A percentile compares a stretch with the other conserved stretches of the same genome.
phyloP scores from a whole-genome alignment of 2,329 filamentous ascomycete genomes.

The Verticillium longisporum region DNA sequence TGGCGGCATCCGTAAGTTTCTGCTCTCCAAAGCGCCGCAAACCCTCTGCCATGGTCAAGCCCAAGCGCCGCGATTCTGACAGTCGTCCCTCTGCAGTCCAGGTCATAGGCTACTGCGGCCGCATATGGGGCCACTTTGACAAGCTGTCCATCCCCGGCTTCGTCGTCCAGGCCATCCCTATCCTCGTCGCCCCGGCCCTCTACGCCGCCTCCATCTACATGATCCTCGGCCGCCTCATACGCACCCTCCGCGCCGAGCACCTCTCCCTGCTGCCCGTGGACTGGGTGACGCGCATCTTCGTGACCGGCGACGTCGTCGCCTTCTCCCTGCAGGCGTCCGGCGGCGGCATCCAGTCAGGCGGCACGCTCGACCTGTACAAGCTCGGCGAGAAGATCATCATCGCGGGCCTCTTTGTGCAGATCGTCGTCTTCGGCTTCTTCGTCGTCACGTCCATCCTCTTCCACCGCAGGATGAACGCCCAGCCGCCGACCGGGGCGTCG shows the following conservation, averaged over 20 bases:
- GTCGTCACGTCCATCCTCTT: slow-evolving; percentile 39
- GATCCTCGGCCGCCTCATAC: slow-evolving; percentile 23
- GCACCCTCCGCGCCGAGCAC: slow-evolving; percentile 14
- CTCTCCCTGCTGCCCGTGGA: slow-evolving; percentile 11
- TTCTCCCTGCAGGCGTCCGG: slow-evolving; percentile 34
- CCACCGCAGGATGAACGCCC: slow-evolving; percentile 27
- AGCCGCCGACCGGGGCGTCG: slow-evolving; percentile 6
- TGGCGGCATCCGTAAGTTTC: slow-evolving; percentile 9
- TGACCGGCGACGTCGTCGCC: slow-evolving; percentile 36
- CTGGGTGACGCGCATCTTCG: slow-evolving; percentile 39
- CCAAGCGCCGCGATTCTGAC: neutral
- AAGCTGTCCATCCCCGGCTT: slow-evolving; percentile 9
- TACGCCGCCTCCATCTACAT: slow-evolving; percentile 13
- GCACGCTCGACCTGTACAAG: slow-evolving; percentile 10
- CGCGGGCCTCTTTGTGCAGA: slow-evolving; percentile 48
- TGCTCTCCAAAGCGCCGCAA: slow-evolving; percentile 4
- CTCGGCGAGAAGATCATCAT: slow-evolving; percentile 47
- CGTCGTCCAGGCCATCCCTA: slow-evolving; percentile 15
- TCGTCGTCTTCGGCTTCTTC: slow-evolving; percentile 52
- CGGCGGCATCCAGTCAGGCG: slow-evolving; percentile 18
- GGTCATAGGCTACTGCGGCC: slow-evolving; percentile 14
- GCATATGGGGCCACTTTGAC: slow-evolving; percentile 6
- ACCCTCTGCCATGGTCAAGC: too few species aligned
- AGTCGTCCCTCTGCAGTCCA: slow-evolving; percentile 14
- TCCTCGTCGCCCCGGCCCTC: slow-evolving; percentile 13